phyloP scores from a whole-genome alignment of 306 rosid genomes.

The Trifolium pratense region DNA sequence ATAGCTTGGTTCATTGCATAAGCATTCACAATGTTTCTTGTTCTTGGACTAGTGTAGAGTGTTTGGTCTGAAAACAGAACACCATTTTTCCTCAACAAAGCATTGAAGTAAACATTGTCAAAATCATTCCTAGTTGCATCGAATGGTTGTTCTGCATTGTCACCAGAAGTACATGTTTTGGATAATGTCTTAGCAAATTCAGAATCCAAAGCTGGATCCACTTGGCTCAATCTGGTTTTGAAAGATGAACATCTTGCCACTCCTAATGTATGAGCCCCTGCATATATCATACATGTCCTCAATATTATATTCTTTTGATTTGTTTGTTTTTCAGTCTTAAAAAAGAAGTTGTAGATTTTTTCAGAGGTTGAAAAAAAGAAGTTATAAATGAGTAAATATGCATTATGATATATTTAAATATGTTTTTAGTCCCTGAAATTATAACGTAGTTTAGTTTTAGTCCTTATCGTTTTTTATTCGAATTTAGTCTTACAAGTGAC shows the following conservation, averaged over 20 bases:
- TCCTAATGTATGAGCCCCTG: slow-evolving; percentile 94
- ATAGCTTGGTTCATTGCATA: slow-evolving; percentile 77
- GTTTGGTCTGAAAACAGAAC: slow-evolving; percentile 78
- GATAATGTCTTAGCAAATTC: slow-evolving; percentile 57
- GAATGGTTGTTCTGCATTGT: slow-evolving; percentile 64
- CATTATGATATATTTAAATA: too few species aligned
- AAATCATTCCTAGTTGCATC: slow-evolving; percentile 62
- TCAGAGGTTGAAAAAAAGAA: too few species aligned
- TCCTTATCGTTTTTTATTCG: too few species aligned
- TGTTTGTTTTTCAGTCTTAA: too few species aligned
- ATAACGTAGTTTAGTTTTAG: too few species aligned
- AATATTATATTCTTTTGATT: too few species aligned
- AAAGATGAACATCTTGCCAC: slow-evolving; percentile 85
- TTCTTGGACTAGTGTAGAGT: slow-evolving; percentile 56
- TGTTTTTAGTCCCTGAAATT: too few species aligned
- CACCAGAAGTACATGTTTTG: slow-evolving; percentile 69
- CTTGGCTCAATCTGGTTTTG: slow-evolving; percentile 58
- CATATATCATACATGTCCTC: background rate
- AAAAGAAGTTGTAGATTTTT: too few species aligned
- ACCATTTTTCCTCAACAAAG: slow-evolving; percentile 57
- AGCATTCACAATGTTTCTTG: slow-evolving; percentile 63
- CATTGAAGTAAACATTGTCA: slow-evolving; percentile 67
- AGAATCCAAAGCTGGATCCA: slow-evolving; percentile 59
- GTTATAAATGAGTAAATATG: too few species aligned
- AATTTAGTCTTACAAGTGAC: too few species aligned